Conservation (phyloP, 805 yeast genomes). For the Monosporozyma servazzii region DNA sequence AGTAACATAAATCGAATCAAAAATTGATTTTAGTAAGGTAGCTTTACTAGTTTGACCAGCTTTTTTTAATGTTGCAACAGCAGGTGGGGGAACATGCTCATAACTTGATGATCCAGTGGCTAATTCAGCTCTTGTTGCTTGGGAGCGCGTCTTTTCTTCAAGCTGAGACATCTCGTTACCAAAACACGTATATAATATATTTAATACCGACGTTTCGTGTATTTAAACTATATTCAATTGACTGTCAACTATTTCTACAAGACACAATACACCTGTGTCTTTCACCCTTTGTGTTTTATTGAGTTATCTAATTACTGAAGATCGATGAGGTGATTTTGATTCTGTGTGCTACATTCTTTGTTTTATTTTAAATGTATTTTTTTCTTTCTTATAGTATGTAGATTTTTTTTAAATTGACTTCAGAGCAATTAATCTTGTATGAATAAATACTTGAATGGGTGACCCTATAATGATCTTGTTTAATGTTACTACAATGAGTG, state of each 20-base stretch:
- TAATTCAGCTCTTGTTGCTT: constrained; percentile 1
- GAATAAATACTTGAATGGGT: background rate
- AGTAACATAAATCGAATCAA: constrained; percentile 11
- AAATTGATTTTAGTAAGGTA: constrained; percentile 14
- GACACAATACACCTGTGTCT: background rate
- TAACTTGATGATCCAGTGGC: background rate
- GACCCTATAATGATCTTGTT: background rate
- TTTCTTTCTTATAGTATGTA: background rate
- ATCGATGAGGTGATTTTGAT: background rate
- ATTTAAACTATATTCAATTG: background rate
- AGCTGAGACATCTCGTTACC: constrained; percentile 1
- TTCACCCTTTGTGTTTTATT: background rate
- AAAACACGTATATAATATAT: background rate
- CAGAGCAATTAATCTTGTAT: background rate
- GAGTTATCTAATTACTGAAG: background rate
- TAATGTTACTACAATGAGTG: background rate
- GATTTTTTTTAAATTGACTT: background rate
- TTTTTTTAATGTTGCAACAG: constrained; percentile 9
- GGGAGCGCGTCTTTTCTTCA: constrained; percentile 1
- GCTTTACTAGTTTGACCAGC: constrained; percentile 10
- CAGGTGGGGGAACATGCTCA: constrained; percentile 19
- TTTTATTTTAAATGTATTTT: background rate
- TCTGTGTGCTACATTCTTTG: background rate
- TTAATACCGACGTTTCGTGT: background rate
- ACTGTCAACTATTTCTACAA: background rate